phyloP scores from a whole-genome alignment of 257 asterid genomes.

The Nicotiana paniculata region DNA sequence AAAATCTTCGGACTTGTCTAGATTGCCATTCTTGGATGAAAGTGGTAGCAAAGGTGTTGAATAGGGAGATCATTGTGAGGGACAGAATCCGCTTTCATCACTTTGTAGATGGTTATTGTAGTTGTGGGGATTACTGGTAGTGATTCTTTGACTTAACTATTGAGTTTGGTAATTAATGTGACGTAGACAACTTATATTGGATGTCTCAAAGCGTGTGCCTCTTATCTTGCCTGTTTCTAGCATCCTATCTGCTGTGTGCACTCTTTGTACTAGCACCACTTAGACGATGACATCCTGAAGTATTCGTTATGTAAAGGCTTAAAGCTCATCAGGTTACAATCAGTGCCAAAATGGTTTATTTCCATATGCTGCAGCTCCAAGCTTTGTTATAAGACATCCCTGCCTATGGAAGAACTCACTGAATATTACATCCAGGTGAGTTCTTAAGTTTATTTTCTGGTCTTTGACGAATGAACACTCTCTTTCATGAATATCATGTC shows the following conservation, averaged over 20 bases:
- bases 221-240: conserved; percentile 1
- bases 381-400: neutral
- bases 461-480: neutral
- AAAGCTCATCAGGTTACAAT: neutral
- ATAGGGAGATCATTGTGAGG: conserved; percentile 59
- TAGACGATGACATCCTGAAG: neutral
- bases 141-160: neutral
- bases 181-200: neutral
- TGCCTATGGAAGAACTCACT: neutral
- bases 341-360: neutral
- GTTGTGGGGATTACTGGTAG: conserved; percentile 80
- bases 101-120: conserved; percentile 56
- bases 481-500: neutral
- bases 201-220: neutral
- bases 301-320: neutral
- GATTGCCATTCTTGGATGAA: conserved; percentile 86
- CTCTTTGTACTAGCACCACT: neutral
- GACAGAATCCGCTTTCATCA: conserved; percentile 75
- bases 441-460: neutral
- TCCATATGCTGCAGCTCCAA: neutral
- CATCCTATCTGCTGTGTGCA: neutral
- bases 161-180: neutral
- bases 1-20: conserved; percentile 66
- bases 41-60: conserved; percentile 49
- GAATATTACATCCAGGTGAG: neutral